phyloP scores from a whole-genome alignment of 305 asterid species.

The Rubia occidens region DNA sequence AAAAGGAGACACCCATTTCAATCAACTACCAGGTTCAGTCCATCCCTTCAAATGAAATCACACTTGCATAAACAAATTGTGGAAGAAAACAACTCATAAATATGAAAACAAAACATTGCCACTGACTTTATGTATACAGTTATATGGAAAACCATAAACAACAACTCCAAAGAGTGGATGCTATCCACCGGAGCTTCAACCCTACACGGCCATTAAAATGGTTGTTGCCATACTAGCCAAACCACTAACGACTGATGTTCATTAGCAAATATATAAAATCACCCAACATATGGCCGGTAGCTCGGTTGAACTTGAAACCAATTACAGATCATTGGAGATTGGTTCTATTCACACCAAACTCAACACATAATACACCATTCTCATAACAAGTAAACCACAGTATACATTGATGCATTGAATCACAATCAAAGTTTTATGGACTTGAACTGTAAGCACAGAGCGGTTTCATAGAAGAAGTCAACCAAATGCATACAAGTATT shows the following conservation, averaged over 20 bases:
- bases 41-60: neutral
- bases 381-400: neutral
- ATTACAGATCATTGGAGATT: neutral
- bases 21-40: neutral
- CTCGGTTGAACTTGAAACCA: neutral
- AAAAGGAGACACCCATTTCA: neutral
- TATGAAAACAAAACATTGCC: neutral
- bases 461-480: neutral
- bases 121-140: neutral
- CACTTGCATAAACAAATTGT: neutral
- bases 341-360: neutral
- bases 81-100: neutral
- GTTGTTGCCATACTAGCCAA: conserved; percentile 7
- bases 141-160: neutral
- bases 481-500: neutral
- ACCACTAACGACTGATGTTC: conserved; percentile 2
- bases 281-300: neutral
- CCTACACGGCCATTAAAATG: conserved; percentile 5
- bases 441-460: neutral
- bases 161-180: neutral
- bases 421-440: neutral
- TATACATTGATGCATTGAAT: neutral
- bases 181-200: conserved; percentile 4
- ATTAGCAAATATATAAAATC: neutral
- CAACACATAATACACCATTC: neutral